phyloP scores from a whole-genome alignment of 2,329 filamentous ascomycete species.

The Xylogone sp. region DNA sequence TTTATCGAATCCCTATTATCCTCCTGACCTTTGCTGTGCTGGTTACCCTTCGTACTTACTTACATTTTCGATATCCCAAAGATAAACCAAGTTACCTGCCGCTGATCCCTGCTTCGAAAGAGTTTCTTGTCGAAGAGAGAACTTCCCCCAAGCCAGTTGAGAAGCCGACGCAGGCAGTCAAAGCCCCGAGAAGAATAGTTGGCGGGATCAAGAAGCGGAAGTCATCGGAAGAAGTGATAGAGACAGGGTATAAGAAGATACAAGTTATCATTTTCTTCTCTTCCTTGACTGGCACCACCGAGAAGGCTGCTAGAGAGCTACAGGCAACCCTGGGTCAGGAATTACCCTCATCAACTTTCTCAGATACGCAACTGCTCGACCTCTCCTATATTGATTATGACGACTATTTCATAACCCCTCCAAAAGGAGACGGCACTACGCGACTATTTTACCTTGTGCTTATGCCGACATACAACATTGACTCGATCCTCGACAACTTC shows the following conservation, averaged over 20 bases:
- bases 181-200: slow-evolving; percentile 32
- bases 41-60: slow-evolving; percentile 28
- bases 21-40: slow-evolving; percentile 33
- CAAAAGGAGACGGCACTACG: slow-evolving; percentile 49
- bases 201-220: slow-evolving; percentile 25
- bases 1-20: slow-evolving; percentile 40
- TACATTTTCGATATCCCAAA: slow-evolving; percentile 27
- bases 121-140: slow-evolving; percentile 19
- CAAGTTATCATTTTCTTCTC: slow-evolving; percentile 85
- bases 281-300: slow-evolving; percentile 80
- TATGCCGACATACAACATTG: slow-evolving; percentile 91
- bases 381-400: slow-evolving; percentile 87
- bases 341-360: slow-evolving; percentile 32
- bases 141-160: slow-evolving; percentile 7
- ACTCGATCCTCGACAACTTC: slow-evolving; percentile 85
- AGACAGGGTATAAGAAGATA: slow-evolving; percentile 40
- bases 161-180: slow-evolving; percentile 23
- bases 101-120: slow-evolving; percentile 14
- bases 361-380: slow-evolving; percentile 66
- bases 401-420: slow-evolving; percentile 80
- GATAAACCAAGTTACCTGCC: slow-evolving; percentile 27
- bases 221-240: slow-evolving; percentile 25
- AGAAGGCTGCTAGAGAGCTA: slow-evolving; percentile 65
- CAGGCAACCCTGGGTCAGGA: slow-evolving; percentile 47
- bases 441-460: slow-evolving; percentile 81